Evolutionary conservation across 352 stramenopile species (phyloP).

Genomic region (Globisporangium cederbergense): DNA sequence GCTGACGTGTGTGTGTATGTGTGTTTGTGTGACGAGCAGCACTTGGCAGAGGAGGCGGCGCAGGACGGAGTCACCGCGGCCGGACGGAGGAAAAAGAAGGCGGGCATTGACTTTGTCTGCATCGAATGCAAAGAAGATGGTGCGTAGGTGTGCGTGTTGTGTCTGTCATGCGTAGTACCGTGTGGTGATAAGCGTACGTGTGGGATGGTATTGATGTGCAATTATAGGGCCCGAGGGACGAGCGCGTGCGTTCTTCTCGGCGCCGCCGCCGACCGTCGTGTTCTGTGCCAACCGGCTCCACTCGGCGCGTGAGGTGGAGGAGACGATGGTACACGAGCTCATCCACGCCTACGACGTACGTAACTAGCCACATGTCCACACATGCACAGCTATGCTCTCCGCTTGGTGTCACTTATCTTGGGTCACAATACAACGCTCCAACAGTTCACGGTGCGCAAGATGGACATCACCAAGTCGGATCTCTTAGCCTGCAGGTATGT

Average conservation of each 20-base stretch:
- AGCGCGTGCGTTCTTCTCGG: conserved; percentile 80
- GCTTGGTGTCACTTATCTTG: background rate
- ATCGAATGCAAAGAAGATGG: conserved; percentile 73
- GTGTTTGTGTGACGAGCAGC: conserved; percentile 24
- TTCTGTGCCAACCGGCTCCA: conserved; percentile 81
- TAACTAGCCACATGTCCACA: background rate
- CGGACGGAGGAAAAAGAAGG: conserved; percentile 12
- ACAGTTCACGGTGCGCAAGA: conserved; percentile 80
- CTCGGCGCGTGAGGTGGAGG: conserved; percentile 67
- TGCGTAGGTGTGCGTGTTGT: conserved; percentile 13
- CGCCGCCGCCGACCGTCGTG: conserved; percentile 73
- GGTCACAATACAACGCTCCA: background rate
- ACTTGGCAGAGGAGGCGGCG: conserved; percentile 38
- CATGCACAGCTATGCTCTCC: background rate
- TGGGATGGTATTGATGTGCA: background rate
- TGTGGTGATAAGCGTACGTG: background rate
- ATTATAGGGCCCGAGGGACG: conserved; percentile 60
- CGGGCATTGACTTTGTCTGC: conserved; percentile 68
- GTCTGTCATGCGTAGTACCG: background rate
- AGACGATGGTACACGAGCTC: conserved; percentile 84
- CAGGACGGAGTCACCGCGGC: conserved; percentile 21
- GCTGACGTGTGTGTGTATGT: conserved; percentile 5
- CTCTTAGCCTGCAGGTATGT: conserved; percentile 71
- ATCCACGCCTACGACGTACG: conserved; percentile 83
- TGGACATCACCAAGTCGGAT: conserved; percentile 82